A percentile compares a stretch with the other conserved stretches of the same genome.
phyloP scores from a whole-genome alignment of 1,284 basidiomycete species.

The Garcileccinum viscosum region DNA sequence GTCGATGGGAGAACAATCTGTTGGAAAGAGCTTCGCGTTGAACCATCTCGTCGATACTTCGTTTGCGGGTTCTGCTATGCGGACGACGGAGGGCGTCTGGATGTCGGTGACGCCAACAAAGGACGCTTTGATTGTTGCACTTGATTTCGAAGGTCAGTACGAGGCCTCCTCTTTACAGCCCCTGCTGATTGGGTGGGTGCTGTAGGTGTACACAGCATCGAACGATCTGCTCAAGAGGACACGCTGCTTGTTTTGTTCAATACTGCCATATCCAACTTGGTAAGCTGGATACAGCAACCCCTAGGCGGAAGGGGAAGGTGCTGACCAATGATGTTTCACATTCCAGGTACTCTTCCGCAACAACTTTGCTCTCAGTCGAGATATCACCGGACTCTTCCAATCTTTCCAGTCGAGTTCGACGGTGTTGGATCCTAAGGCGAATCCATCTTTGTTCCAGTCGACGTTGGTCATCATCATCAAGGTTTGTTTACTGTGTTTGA shows the following conservation, averaged over 20 bases:
- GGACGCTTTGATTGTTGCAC: slow-evolving; percentile 58
- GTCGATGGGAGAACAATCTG: slow-evolving; percentile 73
- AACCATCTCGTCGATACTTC: slow-evolving; percentile 71
- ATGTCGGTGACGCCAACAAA: slow-evolving; percentile 70
- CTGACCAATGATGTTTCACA: background rate
- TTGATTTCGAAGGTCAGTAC: slow-evolving; percentile 65
- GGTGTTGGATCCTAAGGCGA: slow-evolving; percentile 61
- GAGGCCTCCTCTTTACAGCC: background rate
- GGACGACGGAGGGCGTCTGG: slow-evolving; percentile 72
- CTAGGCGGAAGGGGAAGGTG: too few species aligned
- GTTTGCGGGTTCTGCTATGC: slow-evolving; percentile 71
- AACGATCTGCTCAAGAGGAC: slow-evolving; percentile 68
- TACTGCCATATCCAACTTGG: slow-evolving; percentile 66
- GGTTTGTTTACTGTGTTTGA: slow-evolving; percentile 34
- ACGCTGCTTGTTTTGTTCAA: slow-evolving; percentile 68
- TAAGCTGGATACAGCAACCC: background rate
- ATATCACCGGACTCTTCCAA: slow-evolving; percentile 65
- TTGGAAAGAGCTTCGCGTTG: slow-evolving; percentile 66
- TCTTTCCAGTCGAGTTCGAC: slow-evolving; percentile 69
- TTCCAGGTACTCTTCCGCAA: slow-evolving; percentile 65
- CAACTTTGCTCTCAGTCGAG: slow-evolving; percentile 65
- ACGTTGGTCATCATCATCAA: slow-evolving; percentile 69
- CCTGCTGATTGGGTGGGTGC: too few species aligned
- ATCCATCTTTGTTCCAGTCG: slow-evolving; percentile 64
- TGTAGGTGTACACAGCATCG: slow-evolving; percentile 67